Base-by-base conservation (phyloP, 2,329 filamentous ascomycete species). In the Botrytis paeoniae region DNA sequence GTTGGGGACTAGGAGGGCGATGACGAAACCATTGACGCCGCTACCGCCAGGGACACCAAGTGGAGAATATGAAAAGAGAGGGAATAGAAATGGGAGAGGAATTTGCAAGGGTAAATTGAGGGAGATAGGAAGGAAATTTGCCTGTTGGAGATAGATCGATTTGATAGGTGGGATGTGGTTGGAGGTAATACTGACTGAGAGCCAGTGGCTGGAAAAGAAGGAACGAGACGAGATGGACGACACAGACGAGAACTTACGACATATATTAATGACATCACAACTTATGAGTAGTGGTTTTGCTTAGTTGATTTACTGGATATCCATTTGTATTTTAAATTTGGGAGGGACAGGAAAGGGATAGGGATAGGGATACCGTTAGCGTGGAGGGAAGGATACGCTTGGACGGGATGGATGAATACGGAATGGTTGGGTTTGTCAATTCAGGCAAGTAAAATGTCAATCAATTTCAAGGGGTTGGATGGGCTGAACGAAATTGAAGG, bases 101-200 rank as follows among this genome's bases (percentile, higher is more conserved):
- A 6, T 51, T n/a, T 14, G 48, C 48, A 51, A 16, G 66, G 39
- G 37, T 3, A 43, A 12, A 41, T 70, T 54, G 37, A 61, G 51
- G 51, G 51, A 25, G 63, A 14, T 70, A 63, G 18, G 62, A 69
- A 60, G 73, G 51, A 77, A 60, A 71, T 60, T 78, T 35, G 45
- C 32, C 10, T 78, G 76, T 73, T 77, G 75, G 75, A 45, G 68
- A 37, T 74, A 73, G 70, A 6, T 12, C 16, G 39, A 39, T 32
- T 25, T 22, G 8, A 32, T 60, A 20, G 57, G 12, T 20, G 14
- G 25, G 43, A 63, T 54, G 14, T 29, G 48, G 41, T 12, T 22
- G 12, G 60, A 37, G 14, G n/a, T 45, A 39, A 32, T 39, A 61
- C 9, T 41, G 41, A 4, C 22, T 16, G 29, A 48, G 29, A 69